Evolutionary conservation across 768 basidiomycete genomes (phyloP).

Genomic region (Gloeostereum incarnatum): DNA sequence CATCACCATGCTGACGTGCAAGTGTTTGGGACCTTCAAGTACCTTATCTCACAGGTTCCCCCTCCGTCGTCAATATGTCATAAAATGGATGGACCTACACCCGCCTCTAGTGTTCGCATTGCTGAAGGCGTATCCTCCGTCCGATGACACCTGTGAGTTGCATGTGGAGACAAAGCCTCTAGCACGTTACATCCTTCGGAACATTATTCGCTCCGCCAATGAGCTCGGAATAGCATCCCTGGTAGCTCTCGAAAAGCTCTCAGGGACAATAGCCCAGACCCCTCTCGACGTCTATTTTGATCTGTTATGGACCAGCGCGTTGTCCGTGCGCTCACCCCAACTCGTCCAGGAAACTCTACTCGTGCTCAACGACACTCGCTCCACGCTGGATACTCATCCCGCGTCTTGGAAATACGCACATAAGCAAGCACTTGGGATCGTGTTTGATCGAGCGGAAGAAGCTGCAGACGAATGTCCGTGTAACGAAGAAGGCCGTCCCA

Average conservation of each 20-base stretch:
- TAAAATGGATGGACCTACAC: slow-evolving; percentile 34
- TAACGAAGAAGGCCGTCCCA: slow-evolving; percentile 48
- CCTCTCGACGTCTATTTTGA: slow-evolving; percentile 36
- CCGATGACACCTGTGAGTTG: slow-evolving; percentile 21
- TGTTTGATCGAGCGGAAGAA: slow-evolving; percentile 58
- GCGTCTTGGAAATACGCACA: slow-evolving; percentile 33
- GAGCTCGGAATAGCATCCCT: slow-evolving; percentile 43
- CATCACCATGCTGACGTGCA: slow-evolving; percentile 47
- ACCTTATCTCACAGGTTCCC: slow-evolving; percentile 22
- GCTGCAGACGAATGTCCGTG: slow-evolving; percentile 61
- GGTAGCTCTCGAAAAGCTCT: slow-evolving; percentile 49
- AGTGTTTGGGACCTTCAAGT: slow-evolving; percentile 40
- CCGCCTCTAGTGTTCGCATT: slow-evolving; percentile 48
- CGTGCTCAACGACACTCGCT: slow-evolving; percentile 43
- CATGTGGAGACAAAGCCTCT: slow-evolving; percentile 21
- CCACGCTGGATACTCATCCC: slow-evolving; percentile 11
- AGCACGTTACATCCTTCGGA: slow-evolving; percentile 26
- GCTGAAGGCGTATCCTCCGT: slow-evolving; percentile 37
- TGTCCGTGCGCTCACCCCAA: slow-evolving; percentile 40
- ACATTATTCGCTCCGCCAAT: slow-evolving; percentile 47
- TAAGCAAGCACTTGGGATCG: slow-evolving; percentile 46
- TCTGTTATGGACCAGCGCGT: slow-evolving; percentile 38
- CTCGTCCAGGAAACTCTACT: slow-evolving; percentile 53
- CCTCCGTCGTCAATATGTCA: slow-evolving; percentile 17
- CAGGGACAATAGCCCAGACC: slow-evolving; percentile 30